A percentile compares a stretch with the other conserved stretches of the same genome.
Evolutionary conservation across 2,329 filamentous ascomycete species (phyloP).

Genomic region (Arthrobotrys sphaeroides): DNA sequence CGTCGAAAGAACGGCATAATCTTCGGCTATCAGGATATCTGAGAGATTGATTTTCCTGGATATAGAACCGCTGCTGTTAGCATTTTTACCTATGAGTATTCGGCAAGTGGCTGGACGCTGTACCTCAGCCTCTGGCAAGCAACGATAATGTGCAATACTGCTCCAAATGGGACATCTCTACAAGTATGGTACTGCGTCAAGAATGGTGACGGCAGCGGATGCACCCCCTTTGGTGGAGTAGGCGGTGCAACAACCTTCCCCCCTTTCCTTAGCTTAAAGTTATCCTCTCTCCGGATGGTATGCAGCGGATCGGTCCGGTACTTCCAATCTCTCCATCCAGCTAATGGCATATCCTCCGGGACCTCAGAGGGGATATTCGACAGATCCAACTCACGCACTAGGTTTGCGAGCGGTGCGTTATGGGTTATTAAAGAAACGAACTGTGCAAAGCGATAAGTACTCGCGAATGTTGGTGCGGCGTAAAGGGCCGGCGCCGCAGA

Average conservation of each 20-base stretch:
- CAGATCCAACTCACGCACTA: constrained; percentile 57
- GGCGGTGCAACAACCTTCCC: constrained; percentile 13
- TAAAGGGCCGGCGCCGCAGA: constrained; percentile 56
- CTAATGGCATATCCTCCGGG: constrained; percentile 55
- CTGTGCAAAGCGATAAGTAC: constrained; percentile 59
- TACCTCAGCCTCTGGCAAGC: constrained; percentile 57
- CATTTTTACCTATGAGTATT: neutral
- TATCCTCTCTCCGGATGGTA: constrained; percentile 51
- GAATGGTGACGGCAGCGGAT: constrained; percentile 57
- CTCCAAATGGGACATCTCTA: constrained; percentile 57
- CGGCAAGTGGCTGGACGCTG: neutral
- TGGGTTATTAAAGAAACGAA: constrained; percentile 58
- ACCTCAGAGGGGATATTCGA: constrained; percentile 50
- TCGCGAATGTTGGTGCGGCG: constrained; percentile 55
- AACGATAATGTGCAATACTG: constrained; percentile 57
- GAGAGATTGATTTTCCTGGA: constrained; percentile 56
- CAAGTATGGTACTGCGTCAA: constrained; percentile 56
- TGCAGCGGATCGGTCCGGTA: constrained; percentile 56
- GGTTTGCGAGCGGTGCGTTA: constrained; percentile 55
- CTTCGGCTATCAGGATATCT: constrained; percentile 55
- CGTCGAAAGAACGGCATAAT: constrained; percentile 54
- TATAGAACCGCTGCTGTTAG: neutral
- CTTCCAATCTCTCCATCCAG: constrained; percentile 59
- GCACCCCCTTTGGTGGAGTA: constrained; percentile 26
- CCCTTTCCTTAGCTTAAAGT: constrained; percentile 29